phyloP scores from a whole-genome alignment of 2,329 filamentous ascomycete genomes.

The Sarocladium oryzae region DNA sequence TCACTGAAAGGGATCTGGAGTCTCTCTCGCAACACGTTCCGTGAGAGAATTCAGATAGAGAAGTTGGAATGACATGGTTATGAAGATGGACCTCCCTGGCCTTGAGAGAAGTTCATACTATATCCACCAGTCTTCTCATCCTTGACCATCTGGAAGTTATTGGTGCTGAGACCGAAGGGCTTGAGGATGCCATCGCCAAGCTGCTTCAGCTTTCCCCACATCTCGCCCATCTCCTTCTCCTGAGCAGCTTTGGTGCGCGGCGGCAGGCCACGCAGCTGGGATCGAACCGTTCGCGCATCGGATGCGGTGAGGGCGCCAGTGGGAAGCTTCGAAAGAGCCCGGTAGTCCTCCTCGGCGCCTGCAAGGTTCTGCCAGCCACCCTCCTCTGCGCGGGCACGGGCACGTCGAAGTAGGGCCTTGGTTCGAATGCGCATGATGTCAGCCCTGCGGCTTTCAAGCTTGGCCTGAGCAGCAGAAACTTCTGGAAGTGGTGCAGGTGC shows the following conservation, averaged over 20 bases:
- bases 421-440: conserved; percentile 72
- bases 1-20: background rate
- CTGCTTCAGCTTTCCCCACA: conserved; percentile 95
- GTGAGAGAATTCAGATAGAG: background rate
- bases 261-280: conserved; percentile 61
- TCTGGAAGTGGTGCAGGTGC: background rate
- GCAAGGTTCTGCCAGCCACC: conserved; percentile 76
- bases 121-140: conserved; percentile 87
- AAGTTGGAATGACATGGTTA: background rate
- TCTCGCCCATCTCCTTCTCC: conserved; percentile 84
- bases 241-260: conserved; percentile 67
- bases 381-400: conserved; percentile 62
- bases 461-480: background rate
- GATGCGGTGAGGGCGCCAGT: conserved; percentile 43
- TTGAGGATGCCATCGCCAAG: conserved; percentile 87
- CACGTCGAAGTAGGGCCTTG: conserved; percentile 77
- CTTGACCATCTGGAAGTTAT: conserved; percentile 91
- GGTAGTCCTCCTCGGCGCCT: conserved; percentile 76
- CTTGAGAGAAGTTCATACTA: conserved; percentile 75
- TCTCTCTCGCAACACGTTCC: background rate
- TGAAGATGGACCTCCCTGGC: conserved; percentile 13
- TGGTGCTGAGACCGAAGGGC: conserved; percentile 88
- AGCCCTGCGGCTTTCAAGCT: conserved; percentile 26
- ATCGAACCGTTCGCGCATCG: conserved; percentile 62
- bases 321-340: conserved; percentile 50